phyloP scores from a whole-genome alignment of 2,329 filamentous ascomycete species.

The Apiospora koreana region DNA sequence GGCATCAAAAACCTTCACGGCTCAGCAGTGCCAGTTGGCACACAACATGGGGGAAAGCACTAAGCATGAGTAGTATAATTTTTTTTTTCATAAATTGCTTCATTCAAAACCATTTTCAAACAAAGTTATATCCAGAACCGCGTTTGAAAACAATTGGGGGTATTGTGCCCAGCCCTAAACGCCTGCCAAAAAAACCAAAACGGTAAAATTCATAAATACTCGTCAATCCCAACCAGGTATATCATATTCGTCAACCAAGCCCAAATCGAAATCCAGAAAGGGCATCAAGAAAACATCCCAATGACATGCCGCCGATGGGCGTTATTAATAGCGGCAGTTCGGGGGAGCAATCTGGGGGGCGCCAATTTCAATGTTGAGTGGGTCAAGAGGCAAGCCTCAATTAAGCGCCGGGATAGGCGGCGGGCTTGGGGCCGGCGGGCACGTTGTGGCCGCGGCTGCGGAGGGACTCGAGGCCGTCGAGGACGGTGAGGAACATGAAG shows the following conservation, averaged over 20 bases:
- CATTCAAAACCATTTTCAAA: background rate
- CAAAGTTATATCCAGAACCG: no score
- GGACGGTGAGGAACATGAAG: constrained; percentile 47
- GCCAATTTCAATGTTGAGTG: background rate
- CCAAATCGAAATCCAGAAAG: background rate
- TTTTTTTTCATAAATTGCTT: background rate
- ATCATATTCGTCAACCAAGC: background rate
- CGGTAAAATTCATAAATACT: background rate
- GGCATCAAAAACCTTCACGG: no score
- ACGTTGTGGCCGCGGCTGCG: constrained; percentile 40
- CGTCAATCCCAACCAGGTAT: background rate
- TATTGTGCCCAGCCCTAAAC: constrained; percentile 11
- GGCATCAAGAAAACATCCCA: background rate
- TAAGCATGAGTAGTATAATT: no score
- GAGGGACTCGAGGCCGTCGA: constrained; percentile 48
- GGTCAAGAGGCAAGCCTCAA: background rate
- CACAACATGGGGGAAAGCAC: no score
- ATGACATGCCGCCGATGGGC: background rate
- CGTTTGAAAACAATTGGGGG: background rate
- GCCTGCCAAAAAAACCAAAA: background rate
- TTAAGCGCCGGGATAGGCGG: constrained; percentile 29
- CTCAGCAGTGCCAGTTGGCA: background rate
- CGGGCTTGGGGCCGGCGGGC: constrained; percentile 21
- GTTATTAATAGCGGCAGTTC: background rate
- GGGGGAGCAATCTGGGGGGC: background rate